phyloP scores from a whole-genome alignment of 371 early-diverging fungal species.

The Mortierella polycephala region DNA sequence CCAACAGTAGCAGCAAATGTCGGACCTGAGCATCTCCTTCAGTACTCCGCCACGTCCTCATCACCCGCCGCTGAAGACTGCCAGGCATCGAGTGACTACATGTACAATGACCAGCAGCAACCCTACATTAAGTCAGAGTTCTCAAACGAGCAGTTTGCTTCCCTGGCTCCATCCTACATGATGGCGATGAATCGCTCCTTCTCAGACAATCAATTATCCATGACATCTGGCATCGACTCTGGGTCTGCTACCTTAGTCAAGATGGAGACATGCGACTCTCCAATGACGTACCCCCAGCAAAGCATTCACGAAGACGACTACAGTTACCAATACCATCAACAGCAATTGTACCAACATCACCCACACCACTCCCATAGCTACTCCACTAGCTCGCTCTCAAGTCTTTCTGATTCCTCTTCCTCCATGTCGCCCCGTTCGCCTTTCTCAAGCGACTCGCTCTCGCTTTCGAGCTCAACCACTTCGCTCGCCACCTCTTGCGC shows the following conservation, averaged over 20 bases:
- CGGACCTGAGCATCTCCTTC: slow-evolving; percentile 4
- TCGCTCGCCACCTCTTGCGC: slow-evolving; percentile 27
- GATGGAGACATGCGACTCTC: slow-evolving; percentile 35
- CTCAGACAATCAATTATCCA: slow-evolving; percentile 38
- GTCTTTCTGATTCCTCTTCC: slow-evolving; percentile 20
- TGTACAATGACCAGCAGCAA: slow-evolving; percentile 15
- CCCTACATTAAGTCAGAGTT: slow-evolving; percentile 18
- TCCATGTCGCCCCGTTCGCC: slow-evolving; percentile 47
- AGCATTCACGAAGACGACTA: slow-evolving; percentile 23
- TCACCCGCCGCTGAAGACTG: slow-evolving; percentile 30
- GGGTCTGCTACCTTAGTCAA: slow-evolving; percentile 6
- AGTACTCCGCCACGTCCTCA: slow-evolving; percentile 5
- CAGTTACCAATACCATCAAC: slow-evolving; percentile 10
- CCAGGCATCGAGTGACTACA: slow-evolving; percentile 34
- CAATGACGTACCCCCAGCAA: slow-evolving; percentile 28
- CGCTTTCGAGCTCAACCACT: slow-evolving; percentile 23
- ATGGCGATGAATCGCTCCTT: slow-evolving; percentile 47
- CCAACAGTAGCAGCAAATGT: background rate
- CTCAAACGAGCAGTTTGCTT: slow-evolving; percentile 37
- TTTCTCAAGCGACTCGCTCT: slow-evolving; percentile 20
- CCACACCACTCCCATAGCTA: slow-evolving; percentile 40
- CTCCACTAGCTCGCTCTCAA: slow-evolving; percentile 42
- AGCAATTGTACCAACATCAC: slow-evolving; percentile 6
- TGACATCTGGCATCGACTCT: slow-evolving; percentile 16
- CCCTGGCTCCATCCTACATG: slow-evolving; percentile 36